Evolutionary conservation across 495 filamentous ascomycete genomes (phyloP).

Genomic region (Aspergillus bertholletiae): DNA sequence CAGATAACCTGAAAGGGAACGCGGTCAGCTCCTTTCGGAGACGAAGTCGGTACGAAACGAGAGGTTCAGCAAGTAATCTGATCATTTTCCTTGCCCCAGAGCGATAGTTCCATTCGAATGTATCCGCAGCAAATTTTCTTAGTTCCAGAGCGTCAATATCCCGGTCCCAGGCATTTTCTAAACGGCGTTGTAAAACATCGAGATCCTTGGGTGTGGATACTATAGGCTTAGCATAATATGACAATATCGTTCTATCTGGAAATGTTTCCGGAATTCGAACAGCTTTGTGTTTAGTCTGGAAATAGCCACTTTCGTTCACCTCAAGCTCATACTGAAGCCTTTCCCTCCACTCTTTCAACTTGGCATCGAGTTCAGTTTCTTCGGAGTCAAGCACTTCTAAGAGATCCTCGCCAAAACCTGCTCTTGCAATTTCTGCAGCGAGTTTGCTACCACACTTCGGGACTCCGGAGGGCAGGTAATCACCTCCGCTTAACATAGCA

Average conservation of each 20-base stretch:
- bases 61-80: conserved; percentile 70
- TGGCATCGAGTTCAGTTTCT: conserved; percentile 40
- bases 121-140: conserved; percentile 66
- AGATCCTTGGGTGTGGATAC: conserved; percentile 65
- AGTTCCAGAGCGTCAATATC: conserved; percentile 65
- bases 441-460: conserved; percentile 81
- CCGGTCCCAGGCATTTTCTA: conserved; percentile 57
- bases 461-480: conserved; percentile 89
- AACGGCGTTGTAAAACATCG: conserved; percentile 43
- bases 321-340: conserved; percentile 69
- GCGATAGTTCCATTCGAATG: conserved; percentile 81
- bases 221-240: conserved; percentile 82
- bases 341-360: conserved; percentile 68
- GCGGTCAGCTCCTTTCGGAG: conserved; percentile 25
- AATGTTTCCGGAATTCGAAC: conserved; percentile 78
- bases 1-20: conserved; percentile 25
- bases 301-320: conserved; percentile 82
- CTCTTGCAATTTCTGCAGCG: conserved; percentile 85
- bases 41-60: conserved; percentile 65
- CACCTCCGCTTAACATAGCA: conserved; percentile 92
- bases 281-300: conserved; percentile 67
- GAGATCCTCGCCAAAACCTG: conserved; percentile 79
- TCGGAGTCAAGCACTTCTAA: conserved; percentile 53
- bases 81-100: conserved; percentile 83
- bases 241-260: conserved; percentile 71